Percentiles rank a stretch among this genome's conserved stretches.
phyloP scores from a whole-genome alignment of 2,329 filamentous ascomycete species.

The Calonectria montana region DNA sequence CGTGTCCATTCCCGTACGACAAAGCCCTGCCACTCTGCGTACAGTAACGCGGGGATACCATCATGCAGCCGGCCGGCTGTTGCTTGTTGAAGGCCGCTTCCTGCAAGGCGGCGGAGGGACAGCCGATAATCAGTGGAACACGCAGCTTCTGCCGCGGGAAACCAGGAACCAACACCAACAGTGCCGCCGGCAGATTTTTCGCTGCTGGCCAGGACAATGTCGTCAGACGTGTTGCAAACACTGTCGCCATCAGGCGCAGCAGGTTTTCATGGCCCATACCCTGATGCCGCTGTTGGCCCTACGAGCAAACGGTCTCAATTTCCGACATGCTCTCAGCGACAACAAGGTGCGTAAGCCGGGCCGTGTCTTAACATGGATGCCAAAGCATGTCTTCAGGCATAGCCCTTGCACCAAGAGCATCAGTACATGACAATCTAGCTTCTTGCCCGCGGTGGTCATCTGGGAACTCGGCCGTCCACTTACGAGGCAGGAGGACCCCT shows the following conservation, averaged over 20 bases:
- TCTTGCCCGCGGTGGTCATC: constrained; percentile 29
- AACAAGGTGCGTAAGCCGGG: constrained; percentile 37
- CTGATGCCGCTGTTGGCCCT: constrained; percentile 32
- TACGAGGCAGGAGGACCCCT: constrained; percentile 7
- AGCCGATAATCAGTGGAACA: not conserved
- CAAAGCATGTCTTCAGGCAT: constrained; percentile 12
- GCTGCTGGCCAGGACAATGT: constrained; percentile 28
- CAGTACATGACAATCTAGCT: constrained; percentile 14
- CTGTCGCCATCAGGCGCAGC: constrained; percentile 36
- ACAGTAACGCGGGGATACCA: constrained; percentile 32
- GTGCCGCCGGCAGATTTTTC: constrained; percentile 28
- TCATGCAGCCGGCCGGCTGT: constrained; percentile 30
- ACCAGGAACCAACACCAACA: constrained; percentile 27
- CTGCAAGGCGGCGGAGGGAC: constrained; percentile 2
- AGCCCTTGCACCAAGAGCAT: constrained; percentile 17
- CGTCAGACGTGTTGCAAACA: constrained; percentile 20
- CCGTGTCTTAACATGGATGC: constrained; percentile 33
- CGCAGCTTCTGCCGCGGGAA: constrained; percentile 13
- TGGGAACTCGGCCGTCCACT: constrained; percentile 13
- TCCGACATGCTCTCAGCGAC: constrained; percentile 31
- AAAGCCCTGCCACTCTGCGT: constrained; percentile 32
- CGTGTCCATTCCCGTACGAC: constrained; percentile 37
- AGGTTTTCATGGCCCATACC: constrained; percentile 18
- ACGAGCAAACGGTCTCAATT: constrained; percentile 20
- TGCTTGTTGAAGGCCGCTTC: constrained; percentile 27